phyloP scores from a whole-genome alignment of 208 protist species.

The Ichthyophonus hoferi region DNA sequence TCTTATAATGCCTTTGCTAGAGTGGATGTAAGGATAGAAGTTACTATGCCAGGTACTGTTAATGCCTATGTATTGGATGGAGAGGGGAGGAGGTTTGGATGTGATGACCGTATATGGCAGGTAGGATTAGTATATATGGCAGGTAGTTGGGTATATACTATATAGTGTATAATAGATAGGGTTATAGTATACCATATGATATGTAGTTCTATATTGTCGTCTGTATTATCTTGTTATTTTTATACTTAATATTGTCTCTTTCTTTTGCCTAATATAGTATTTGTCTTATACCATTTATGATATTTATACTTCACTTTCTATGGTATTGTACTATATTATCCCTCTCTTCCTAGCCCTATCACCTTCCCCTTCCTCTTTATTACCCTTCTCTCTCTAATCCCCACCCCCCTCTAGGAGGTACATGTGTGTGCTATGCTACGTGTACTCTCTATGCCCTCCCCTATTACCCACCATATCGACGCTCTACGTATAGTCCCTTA shows the following conservation, averaged over 20 bases:
- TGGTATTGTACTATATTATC: no score
- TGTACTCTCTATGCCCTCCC: neutral
- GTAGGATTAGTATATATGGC: no score
- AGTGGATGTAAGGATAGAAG: constrained; percentile 21
- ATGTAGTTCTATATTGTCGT: no score
- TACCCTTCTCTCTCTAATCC: neutral
- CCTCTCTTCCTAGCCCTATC: neutral
- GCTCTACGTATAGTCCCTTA: neutral
- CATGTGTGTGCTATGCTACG: constrained; percentile 14
- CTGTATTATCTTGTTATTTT: no score
- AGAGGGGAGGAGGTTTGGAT: constrained; percentile 21
- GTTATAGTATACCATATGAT: no score
- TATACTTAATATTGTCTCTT: no score
- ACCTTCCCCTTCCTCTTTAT: neutral
- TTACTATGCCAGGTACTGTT: constrained; percentile 34
- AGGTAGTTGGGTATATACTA: no score
- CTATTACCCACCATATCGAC: neutral
- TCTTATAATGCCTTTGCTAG: constrained; percentile 31
- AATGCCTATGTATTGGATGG: constrained; percentile 21
- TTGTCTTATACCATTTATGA: no score
- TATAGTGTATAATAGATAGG: no score
- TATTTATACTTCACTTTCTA: no score
- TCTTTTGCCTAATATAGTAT: no score
- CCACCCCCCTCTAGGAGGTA: neutral
- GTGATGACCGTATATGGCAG: constrained; percentile 25